phyloP scores from a whole-genome alignment of 208 protist genomes.

The Trypanosoma avium region DNA sequence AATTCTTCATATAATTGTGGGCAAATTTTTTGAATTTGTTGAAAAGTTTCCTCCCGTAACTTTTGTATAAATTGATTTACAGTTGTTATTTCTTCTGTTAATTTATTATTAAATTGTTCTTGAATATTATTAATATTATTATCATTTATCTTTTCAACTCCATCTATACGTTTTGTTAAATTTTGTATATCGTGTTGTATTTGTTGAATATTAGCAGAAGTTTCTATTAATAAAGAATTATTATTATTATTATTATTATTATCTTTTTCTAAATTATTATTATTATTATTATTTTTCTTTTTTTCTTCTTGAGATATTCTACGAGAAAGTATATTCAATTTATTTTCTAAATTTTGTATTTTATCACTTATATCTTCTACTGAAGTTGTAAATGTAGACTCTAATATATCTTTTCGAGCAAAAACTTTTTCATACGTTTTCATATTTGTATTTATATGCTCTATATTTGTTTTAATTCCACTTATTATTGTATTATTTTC shows the following conservation, averaged over 20 bases:
- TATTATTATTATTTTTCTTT: neutral
- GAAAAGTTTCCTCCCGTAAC: constrained; percentile 8
- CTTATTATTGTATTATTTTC: constrained; percentile 5
- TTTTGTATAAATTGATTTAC: constrained; percentile 2
- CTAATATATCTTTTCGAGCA: neutral
- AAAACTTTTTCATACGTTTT: constrained; percentile 11
- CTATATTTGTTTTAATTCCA: constrained; percentile 4
- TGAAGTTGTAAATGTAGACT: neutral
- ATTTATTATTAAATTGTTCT: neutral
- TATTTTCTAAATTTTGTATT: neutral
- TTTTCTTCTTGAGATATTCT: neutral
- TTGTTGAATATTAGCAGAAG: neutral
- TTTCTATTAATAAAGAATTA: too few species aligned
- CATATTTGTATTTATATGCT: neutral
- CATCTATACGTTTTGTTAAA: neutral
- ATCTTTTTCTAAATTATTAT: too few species aligned
- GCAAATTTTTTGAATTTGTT: constrained; percentile 13
- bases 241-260: neutral
- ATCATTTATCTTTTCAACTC: neutral
- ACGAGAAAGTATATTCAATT: neutral
- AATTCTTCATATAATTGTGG: neutral
- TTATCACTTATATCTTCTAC: neutral
- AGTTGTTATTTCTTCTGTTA: constrained; percentile 7
- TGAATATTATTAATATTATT: constrained; percentile 1
- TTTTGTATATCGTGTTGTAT: neutral